Evolutionary conservation across 2,329 filamentous ascomycete genomes (phyloP), one percentile per base, ranked within the genome.

Genomic region (Chlorencoelia australis): DNA sequence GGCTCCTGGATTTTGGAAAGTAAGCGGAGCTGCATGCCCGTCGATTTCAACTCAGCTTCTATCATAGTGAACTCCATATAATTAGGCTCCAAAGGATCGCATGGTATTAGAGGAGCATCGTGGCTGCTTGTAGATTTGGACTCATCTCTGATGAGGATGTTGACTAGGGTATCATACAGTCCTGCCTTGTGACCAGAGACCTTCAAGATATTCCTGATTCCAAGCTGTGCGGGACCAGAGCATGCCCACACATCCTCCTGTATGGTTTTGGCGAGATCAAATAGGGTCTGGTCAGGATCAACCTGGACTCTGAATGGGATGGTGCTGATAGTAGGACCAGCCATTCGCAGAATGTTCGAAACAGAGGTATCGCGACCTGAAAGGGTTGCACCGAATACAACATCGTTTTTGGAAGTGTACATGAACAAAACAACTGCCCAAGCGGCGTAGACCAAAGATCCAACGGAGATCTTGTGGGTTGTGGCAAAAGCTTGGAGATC

Each of bases 301-400:
- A n/a, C n/a, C n/a, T n/a, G n/a, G n/a, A n/a, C n/a, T n/a, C n/a
- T n/a, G n/a, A n/a, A n/a, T n/a, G n/a, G n/a, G n/a, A 37, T 24
- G 5, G 35, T 37, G 4, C 14, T 37, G 10, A 37, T 25, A 17
- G 20, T 37, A 2, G 35, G 35, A 5, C 35, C 28, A 25, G 25
- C 31, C 14, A 25, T 25, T 15, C 11, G 21, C 21, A n/a, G n/a
- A 30, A 25, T 25, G 30, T 28, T 11, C 24, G 14, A 16, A 31
- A 31, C 11, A 7, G 7, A 7, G 7, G 11, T 7, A 24, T 24
- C 21, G 24, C 35, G 18, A 13, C 35, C 28, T 24, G 35, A 37
- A 15, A 37, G 28, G 3, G 29, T 26, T 10, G 20, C 31, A n/a
- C 35, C 35, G 19, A 37, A 37, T 9, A 21, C 31, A 8, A 26